Evolutionary conservation across 805 yeast genomes (phyloP).

Genomic region (Cyberlindnera japonica): DNA sequence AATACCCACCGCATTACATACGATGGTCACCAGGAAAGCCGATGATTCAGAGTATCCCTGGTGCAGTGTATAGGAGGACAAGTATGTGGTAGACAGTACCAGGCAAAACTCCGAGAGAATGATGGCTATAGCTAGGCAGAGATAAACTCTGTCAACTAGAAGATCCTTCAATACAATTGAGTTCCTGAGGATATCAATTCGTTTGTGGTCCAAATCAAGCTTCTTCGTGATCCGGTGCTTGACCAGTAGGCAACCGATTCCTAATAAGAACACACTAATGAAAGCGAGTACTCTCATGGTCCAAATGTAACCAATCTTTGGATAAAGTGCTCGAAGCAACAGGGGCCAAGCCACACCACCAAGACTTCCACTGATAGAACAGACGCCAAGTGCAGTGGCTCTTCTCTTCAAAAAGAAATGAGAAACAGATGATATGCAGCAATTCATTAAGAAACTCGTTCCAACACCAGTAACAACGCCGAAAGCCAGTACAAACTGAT

Average conservation of each 20-base stretch:
- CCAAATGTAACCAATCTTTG: slow-evolving; percentile 47
- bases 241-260: slow-evolving; percentile 32
- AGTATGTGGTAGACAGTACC: slow-evolving; percentile 42
- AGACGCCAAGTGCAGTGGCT: slow-evolving; percentile 40
- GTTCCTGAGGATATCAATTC: slow-evolving; percentile 6
- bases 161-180: slow-evolving; percentile 13
- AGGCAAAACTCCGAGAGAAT: slow-evolving; percentile 29
- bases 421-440: slow-evolving; percentile 39
- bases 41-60: slow-evolving; percentile 39
- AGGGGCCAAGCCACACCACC: slow-evolving; percentile 48
- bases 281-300: slow-evolving; percentile 46
- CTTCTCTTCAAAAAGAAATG: slow-evolving; percentile 42
- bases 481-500: slow-evolving; percentile 49
- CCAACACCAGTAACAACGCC: slow-evolving; percentile 43
- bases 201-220: neutral
- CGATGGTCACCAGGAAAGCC: slow-evolving; percentile 42
- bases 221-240: slow-evolving; percentile 33
- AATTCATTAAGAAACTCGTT: slow-evolving; percentile 42
- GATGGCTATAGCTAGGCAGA: slow-evolving; percentile 35
- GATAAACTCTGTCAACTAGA: slow-evolving; percentile 32
- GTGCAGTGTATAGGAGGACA: slow-evolving; percentile 46
- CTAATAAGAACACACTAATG: slow-evolving; percentile 27
- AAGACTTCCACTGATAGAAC: slow-evolving; percentile 43
- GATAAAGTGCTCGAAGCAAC: slow-evolving; percentile 36
- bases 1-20: slow-evolving; percentile 39